Evolutionary conservation across 371 early-diverging fungal species (phyloP), one percentile per base, ranked within the genome.

Genomic region (Lichtheimia corymbifera): DNA sequence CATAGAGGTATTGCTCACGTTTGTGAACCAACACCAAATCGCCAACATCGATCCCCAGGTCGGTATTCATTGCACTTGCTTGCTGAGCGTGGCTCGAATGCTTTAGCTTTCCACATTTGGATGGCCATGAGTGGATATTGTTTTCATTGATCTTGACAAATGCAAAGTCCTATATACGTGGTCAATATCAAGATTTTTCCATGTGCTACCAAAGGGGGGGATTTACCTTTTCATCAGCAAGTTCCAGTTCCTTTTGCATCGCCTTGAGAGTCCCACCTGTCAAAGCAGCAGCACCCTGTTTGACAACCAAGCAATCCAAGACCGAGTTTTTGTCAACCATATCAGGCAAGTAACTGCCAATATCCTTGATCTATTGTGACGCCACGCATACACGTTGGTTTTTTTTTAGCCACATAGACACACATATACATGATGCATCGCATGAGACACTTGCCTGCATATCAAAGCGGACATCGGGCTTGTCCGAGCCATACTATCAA

Each of bases 401-500:
- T n/a, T 35, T 51, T n/a, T 35, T 35, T 35, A 35, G 35, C 11
- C 35, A 22, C 47, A 18, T 15, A 47, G 0, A n/a, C 45, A 7
- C 53, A 27, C 27, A 9, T 25, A 1, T 15, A 52, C 53, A 52
- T 15, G 24, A 15, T n/a, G 53, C 24, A 20, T 52, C 11, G 6
- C 11, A 24, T n/a, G 18, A 30, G 18, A 30, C 13, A 49, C 58
- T 52, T 72, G 83, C 81, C 79, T 89, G 83, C 68, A 94, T 71
- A 5, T 81, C 91, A 70, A 87, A 93, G 25, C 95, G 77, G 0
- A 89, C 80, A 71, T 96, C 95, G 0, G 96, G 96, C 70, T 96
- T 96, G 62, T 96, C 96, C 0, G 93, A 92, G 0, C 96, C 96
- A 73, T 89, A 96, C 81, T 80, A 65, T n/a, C 50, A n/a, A 58